Conservation (phyloP, 441 rosid genomes). For the Biscutella laevigata region DNA sequence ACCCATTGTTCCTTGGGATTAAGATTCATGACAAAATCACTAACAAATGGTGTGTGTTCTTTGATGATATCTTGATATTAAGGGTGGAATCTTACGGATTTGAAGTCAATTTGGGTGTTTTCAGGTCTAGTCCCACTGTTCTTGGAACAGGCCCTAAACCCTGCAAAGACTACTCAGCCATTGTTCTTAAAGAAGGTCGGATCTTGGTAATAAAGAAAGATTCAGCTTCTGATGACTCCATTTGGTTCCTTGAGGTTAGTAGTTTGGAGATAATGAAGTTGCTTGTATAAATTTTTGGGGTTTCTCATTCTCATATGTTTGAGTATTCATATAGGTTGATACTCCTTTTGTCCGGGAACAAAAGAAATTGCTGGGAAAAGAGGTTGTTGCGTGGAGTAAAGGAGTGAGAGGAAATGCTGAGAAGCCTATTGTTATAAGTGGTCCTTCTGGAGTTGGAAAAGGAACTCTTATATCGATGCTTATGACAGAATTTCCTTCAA, state of each 20-base stretch:
- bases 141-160: constrained; percentile 57
- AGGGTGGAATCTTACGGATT: no score
- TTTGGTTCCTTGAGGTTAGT: constrained; percentile 94
- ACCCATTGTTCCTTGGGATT: constrained; percentile 44
- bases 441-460: constrained; percentile 99
- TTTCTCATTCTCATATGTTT: constrained; percentile 11
- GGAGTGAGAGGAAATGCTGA: constrained; percentile 63
- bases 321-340: constrained; percentile 43
- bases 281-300: not conserved
- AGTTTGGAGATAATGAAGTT: constrained; percentile 6
- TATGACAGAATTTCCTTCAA: constrained; percentile 67
- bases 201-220: constrained; percentile 67
- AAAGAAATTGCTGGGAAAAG: constrained; percentile 34
- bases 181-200: constrained; percentile 46
- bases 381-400: constrained; percentile 94
- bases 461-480: constrained; percentile 74
- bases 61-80: no score
- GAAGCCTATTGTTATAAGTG: constrained; percentile 77
- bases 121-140: constrained; percentile 56
- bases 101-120: constrained; percentile 12
- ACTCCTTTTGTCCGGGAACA: constrained; percentile 61
- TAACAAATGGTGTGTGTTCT: constrained; percentile 44
- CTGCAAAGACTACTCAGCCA: constrained; percentile 52
- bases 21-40: constrained; percentile 42
- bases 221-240: constrained; percentile 56